Percentiles rank a stretch among this genome's conserved stretches.
Evolutionary conservation across 208 protist genomes (phyloP).

Genomic region (Leptomonas seymouri): DNA sequence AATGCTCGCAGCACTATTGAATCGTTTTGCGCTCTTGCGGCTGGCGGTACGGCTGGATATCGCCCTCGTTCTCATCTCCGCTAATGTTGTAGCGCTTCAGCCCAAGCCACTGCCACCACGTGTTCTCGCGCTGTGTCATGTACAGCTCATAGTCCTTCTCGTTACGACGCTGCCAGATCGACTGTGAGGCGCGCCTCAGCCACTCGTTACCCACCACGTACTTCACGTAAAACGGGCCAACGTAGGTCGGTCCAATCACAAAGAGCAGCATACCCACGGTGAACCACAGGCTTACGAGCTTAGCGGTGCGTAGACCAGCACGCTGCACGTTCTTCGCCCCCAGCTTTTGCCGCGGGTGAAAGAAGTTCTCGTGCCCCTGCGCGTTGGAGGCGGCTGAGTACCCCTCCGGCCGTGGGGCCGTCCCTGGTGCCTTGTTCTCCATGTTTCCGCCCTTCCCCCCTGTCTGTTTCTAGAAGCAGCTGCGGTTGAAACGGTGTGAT

Average conservation of each 20-base stretch:
- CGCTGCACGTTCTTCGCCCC: conserved; percentile 71
- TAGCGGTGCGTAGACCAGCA: conserved; percentile 64
- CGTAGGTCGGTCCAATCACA: conserved; percentile 58
- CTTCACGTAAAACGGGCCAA: conserved; percentile 74
- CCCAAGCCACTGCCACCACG: conserved; percentile 82
- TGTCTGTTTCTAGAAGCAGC: neutral
- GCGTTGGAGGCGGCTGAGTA: conserved; percentile 53
- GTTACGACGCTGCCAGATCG: conserved; percentile 84
- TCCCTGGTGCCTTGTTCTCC: conserved; percentile 87
- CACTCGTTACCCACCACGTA: conserved; percentile 78
- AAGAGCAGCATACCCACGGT: conserved; percentile 46
- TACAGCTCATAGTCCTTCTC: conserved; percentile 86
- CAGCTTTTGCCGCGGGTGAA: conserved; percentile 57
- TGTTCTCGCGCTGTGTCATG: conserved; percentile 90
- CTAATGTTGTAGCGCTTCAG: conserved; percentile 90
- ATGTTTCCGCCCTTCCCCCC: conserved; percentile 13
- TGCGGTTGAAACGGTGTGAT: neutral
- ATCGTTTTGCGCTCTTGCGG: conserved; percentile 15
- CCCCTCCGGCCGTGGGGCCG: conserved; percentile 55
- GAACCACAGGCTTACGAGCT: conserved; percentile 58
- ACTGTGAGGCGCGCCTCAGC: conserved; percentile 71
- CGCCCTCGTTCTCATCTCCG: conserved; percentile 73
- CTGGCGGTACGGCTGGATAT: conserved; percentile 74
- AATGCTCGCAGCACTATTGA: neutral
- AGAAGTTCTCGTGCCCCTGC: conserved; percentile 75